These are phyloP conservation scores for Pyrrhoderma noxium DNA, from an alignment of 1,284 basidiomycete species.

Conservation along the genomic window DNA sequence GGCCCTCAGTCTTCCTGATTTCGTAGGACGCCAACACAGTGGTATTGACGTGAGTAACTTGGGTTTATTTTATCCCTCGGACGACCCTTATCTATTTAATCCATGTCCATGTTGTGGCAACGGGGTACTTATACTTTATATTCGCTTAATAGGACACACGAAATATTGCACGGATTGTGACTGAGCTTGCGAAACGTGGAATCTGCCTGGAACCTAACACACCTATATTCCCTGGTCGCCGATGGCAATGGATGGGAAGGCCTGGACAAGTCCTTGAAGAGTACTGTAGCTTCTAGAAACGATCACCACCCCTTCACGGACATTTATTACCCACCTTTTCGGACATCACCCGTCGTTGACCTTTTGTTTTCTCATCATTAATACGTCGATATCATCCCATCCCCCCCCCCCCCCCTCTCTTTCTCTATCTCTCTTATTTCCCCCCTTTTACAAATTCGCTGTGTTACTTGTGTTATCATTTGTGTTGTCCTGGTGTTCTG, in stretches of 20 bases:
- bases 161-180: constrained; percentile 75
- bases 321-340: constrained; percentile 1
- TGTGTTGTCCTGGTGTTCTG: constrained; percentile 6
- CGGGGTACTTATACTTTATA: no score
- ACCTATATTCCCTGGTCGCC: constrained; percentile 53
- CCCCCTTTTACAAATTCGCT: not conserved
- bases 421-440: not conserved
- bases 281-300: constrained; percentile 25
- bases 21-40: constrained; percentile 78
- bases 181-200: constrained; percentile 62
- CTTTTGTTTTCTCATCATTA: not conserved
- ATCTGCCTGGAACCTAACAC: constrained; percentile 69
- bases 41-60: constrained; percentile 73
- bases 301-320: not conserved
- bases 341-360: not conserved
- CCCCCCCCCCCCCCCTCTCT: not conserved
- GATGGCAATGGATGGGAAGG: constrained; percentile 81
- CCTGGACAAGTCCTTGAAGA: constrained; percentile 58
- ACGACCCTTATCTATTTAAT: constrained; percentile 12
- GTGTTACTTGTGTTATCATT: not conserved
- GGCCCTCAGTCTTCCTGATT: constrained; percentile 51
- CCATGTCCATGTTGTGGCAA: no score
- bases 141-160: constrained; percentile 74
- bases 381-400: not conserved
- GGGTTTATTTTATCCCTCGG: constrained; percentile 7